Evolutionary conservation across 2,329 filamentous ascomycete species (phyloP).

Genomic region (Magnaporthiopsis rhizophila): DNA sequence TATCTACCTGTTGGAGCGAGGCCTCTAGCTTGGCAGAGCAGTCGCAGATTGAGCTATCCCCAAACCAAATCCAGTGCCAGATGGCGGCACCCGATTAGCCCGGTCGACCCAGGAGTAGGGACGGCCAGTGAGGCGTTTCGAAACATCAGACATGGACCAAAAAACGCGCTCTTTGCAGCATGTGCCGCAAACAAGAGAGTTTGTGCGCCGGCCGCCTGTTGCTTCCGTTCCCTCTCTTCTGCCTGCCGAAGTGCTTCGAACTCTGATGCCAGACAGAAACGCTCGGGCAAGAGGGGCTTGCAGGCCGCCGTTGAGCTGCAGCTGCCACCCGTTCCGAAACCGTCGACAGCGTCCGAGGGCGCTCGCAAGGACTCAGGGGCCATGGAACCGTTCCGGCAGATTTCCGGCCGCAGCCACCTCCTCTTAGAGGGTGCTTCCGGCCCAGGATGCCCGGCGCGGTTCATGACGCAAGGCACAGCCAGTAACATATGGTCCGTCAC

Average conservation of each 20-base stretch:
- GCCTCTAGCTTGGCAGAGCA: too few species aligned
- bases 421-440: not conserved
- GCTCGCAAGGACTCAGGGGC: not conserved
- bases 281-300: too few species aligned
- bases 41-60: not conserved
- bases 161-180: not conserved
- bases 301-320: not conserved
- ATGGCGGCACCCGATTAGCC: not conserved
- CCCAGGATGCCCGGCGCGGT: not conserved
- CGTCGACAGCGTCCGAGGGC: too few species aligned
- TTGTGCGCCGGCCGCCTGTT: not conserved
- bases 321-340: not conserved
- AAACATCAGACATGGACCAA: not conserved
- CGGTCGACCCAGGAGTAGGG: not conserved
- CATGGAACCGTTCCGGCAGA: not conserved
- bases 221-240: not conserved
- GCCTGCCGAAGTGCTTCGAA: not conserved
- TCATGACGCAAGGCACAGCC: not conserved
- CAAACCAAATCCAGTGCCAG: not conserved
- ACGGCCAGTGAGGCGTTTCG: not conserved
- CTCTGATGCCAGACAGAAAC: not conserved
- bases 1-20: too few species aligned
- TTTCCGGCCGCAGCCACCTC: not conserved
- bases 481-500: not conserved
- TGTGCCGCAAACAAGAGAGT: not conserved